Evolutionary conservation across 2,329 filamentous ascomycete genomes (phyloP).

Genomic region (Aspergillus sp.): DNA sequence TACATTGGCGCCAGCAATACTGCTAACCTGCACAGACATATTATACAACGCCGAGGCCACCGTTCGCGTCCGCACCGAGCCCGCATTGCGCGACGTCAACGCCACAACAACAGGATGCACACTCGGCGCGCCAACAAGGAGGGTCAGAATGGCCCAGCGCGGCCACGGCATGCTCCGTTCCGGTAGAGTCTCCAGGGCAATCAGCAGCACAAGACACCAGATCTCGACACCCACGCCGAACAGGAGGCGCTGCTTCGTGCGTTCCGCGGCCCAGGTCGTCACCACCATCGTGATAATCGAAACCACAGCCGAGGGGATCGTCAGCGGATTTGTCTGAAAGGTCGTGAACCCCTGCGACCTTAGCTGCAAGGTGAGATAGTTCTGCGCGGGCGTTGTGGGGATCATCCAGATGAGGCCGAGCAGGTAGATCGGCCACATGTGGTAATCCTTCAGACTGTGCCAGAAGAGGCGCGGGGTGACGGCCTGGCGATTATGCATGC

Average conservation of each 20-base stretch:
- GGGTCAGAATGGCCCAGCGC: slow-evolving; percentile 51
- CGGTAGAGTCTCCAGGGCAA: background rate
- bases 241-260: background rate
- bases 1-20: background rate
- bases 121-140: slow-evolving; percentile 58
- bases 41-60: background rate
- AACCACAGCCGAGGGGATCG: background rate
- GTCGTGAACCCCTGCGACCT: background rate
- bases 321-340: background rate
- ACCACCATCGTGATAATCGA: background rate
- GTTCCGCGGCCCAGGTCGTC: background rate
- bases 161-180: slow-evolving; percentile 49
- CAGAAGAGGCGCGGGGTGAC: background rate
- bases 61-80: slow-evolving; percentile 18
- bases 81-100: slow-evolving; percentile 44
- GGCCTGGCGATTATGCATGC: background rate
- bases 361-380: background rate
- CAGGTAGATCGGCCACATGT: background rate
- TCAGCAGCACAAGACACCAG: background rate
- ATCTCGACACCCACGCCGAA: background rate
- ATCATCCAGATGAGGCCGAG: background rate
- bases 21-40: background rate
- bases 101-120: slow-evolving; percentile 56
- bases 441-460: background rate
- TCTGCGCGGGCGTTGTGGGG: background rate